These are phyloP conservation scores for Gaeumannomyces tritici DNA, from an alignment of 2,329 filamentous ascomycete species.

Conservation along the genomic window DNA sequence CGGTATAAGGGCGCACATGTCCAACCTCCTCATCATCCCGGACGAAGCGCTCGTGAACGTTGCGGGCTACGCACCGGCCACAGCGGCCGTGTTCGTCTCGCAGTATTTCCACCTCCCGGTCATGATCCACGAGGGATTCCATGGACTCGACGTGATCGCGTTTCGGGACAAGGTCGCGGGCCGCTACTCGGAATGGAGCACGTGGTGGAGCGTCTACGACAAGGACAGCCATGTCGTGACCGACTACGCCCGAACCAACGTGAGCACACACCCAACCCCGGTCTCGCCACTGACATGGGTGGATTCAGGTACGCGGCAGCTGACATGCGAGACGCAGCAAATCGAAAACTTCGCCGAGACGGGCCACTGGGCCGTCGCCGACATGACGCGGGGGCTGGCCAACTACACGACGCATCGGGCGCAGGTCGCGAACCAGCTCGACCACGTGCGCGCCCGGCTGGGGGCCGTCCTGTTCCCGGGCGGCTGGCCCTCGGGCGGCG, in stretches of 20 bases:
- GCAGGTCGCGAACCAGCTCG: background rate
- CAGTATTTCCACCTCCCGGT: background rate
- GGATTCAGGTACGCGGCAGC: too few relatives aligned
- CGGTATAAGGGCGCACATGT: background rate
- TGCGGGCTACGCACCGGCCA: background rate
- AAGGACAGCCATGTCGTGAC: background rate
- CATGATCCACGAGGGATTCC: background rate
- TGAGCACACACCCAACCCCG: too few relatives aligned
- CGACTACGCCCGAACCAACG: background rate
- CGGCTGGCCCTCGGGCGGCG: background rate
- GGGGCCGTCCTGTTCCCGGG: background rate
- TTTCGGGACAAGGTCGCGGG: background rate
- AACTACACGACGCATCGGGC: background rate
- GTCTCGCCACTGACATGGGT: too few relatives aligned
- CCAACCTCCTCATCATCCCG: background rate
- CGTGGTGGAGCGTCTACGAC: background rate
- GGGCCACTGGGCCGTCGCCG: background rate
- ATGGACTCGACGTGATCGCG: background rate
- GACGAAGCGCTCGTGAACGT: background rate
- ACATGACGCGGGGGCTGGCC: background rate
- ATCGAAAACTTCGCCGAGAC: background rate
- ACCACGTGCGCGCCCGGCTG: background rate
- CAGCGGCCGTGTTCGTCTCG: background rate
- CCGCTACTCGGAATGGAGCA: background rate
- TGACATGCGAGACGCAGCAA: background rate